phyloP scores from a whole-genome alignment of 2,329 filamentous ascomycete genomes.

The Fusarium denticulatum region DNA sequence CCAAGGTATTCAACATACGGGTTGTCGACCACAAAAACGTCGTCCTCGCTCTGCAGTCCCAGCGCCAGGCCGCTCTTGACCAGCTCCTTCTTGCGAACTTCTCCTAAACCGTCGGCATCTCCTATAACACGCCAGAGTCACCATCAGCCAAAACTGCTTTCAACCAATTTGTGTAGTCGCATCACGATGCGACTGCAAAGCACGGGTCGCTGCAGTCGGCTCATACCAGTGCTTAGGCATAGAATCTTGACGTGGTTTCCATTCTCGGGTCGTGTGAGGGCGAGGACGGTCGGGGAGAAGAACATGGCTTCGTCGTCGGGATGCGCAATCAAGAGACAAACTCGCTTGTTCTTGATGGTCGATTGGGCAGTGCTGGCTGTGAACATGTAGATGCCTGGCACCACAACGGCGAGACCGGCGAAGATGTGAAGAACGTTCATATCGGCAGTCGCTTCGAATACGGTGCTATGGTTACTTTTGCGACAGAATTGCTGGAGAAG shows the following conservation, averaged over 20 bases:
- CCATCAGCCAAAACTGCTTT: slow-evolving; percentile 33
- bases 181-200: slow-evolving; percentile 17
- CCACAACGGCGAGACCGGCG: slow-evolving; percentile 47
- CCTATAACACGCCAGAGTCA: slow-evolving; percentile 57
- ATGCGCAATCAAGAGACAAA: slow-evolving; percentile 93
- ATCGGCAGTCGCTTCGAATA: neutral
- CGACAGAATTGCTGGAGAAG: neutral
- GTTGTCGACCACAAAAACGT: slow-evolving; percentile 87
- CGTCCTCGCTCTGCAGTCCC: slow-evolving; percentile 77
- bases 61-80: slow-evolving; percentile 80
- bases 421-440: slow-evolving; percentile 42
- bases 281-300: slow-evolving; percentile 88
- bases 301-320: slow-evolving; percentile 99
- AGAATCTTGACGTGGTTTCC: slow-evolving; percentile 95
- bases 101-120: slow-evolving; percentile 86
- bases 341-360: slow-evolving; percentile 79
- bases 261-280: slow-evolving; percentile 80
- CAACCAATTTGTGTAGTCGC: slow-evolving; percentile 17
- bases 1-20: slow-evolving; percentile 58
- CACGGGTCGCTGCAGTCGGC: slow-evolving; percentile 11
- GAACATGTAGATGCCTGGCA: slow-evolving; percentile 65
- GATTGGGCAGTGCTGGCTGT: slow-evolving; percentile 57
- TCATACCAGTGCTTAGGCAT: slow-evolving; percentile 83
- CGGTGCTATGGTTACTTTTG: neutral
- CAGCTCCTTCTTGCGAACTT: slow-evolving; percentile 84